Base-by-base conservation (phyloP, 2,329 filamentous ascomycete species). In the Allantophomopsis lycopodina region DNA sequence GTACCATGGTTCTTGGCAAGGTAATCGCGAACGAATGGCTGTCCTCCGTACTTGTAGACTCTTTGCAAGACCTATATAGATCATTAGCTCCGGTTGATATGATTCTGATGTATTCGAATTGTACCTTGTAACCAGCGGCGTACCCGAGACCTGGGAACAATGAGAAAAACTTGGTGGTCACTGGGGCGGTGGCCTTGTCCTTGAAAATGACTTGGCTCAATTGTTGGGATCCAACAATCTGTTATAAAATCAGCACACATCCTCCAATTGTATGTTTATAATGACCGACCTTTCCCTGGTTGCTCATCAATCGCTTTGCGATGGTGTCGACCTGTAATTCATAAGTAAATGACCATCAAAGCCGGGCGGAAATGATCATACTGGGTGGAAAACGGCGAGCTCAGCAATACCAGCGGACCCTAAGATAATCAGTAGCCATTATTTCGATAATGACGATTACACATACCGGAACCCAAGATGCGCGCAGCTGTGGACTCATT, bases 231-330 rank as follows among this genome's bases (percentile, higher is more conserved):
- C 65, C 71, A 41, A 64, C 57, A 51, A 84, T 73, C 70, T 77
- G 50, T 36, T 12, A 38, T 48, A 41, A 48, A 43, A 54, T 50
- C 46, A 30, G 31, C 16, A 7, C 38, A 35, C 37, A 20, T 14
- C 6, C 13, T 6, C 7, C 16, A 7, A 34, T 15, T 8, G 5
- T 34, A 6, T 14, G 14, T 15, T 2, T 34, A 17, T 34, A 10
- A 14, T 40, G 38, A 49, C 63, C 51, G 60, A 83, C 74, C 65
- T 70, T 84, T 57, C 76, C 77, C 61, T 94, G 82, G 65, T 98
- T 95, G 76, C 87, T 95, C 91, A 98, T 98, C 64, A 98, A 76
- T 51, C 91, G 85, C 73, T 98, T 98, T 47, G 91, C 89, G 55
- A 93, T 95, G 38, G 91, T 98, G 65, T 98, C 91, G 60, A 98